A percentile compares a stretch with the other conserved stretches of the same genome.
These are phyloP conservation scores for Alternaria dauci DNA, from an alignment of 2,329 filamentous ascomycete genomes.

Conservation along the genomic window DNA sequence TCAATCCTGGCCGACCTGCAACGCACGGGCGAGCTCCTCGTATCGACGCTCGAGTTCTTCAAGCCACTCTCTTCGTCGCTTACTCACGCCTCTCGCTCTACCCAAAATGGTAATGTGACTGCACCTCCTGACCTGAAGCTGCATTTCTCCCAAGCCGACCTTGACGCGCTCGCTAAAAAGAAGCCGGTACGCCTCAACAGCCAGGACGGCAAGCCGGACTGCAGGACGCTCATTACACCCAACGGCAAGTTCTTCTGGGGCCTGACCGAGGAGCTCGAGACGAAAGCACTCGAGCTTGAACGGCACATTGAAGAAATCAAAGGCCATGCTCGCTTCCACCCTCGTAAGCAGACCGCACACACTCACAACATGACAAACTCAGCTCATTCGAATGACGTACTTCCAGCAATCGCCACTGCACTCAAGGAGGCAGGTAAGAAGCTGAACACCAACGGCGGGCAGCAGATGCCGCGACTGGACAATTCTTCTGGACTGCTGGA, in stretches of 20 bases:
- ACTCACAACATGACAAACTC: constrained; percentile 24
- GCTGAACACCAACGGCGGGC: constrained; percentile 35
- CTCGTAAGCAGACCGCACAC: constrained; percentile 33
- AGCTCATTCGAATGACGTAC: constrained; percentile 38
- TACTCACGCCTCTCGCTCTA: constrained; percentile 39
- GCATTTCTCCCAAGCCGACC: constrained; percentile 52
- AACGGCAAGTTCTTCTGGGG: constrained; percentile 80
- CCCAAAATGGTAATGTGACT: constrained; percentile 27
- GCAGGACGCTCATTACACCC: constrained; percentile 75
- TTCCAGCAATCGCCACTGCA: constrained; percentile 48
- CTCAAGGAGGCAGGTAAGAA: constrained; percentile 49
- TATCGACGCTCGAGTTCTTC: constrained; percentile 53
- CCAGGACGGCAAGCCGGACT: constrained; percentile 55
- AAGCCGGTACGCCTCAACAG: constrained; percentile 56
- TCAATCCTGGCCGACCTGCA: constrained; percentile 52
- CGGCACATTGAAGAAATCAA: constrained; percentile 49
- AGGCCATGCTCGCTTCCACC: constrained; percentile 42
- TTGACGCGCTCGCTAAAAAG: constrained; percentile 64
- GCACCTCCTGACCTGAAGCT: constrained; percentile 49
- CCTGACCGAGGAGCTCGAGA: constrained; percentile 72
- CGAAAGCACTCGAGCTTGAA: constrained; percentile 75
- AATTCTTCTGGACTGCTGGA: constrained; percentile 30
- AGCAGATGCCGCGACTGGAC: constrained; percentile 40
- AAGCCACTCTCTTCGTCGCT: constrained; percentile 51
- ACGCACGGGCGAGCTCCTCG: constrained; percentile 49